phyloP scores from a whole-genome alignment of 108 stramenopile genomes.

The Pseudonitzschia multiseries region DNA sequence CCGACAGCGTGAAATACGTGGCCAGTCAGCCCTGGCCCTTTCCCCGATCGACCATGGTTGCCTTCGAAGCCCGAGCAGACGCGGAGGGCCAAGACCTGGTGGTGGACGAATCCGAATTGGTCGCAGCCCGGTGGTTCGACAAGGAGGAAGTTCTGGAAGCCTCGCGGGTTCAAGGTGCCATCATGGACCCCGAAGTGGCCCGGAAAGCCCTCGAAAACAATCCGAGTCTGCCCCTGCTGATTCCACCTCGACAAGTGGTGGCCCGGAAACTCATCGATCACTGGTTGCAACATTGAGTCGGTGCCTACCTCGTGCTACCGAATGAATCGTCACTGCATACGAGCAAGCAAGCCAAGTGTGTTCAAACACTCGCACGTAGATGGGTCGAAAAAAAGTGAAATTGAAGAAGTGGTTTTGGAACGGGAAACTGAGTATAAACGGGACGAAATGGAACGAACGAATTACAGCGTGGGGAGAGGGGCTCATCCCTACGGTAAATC shows the following conservation, averaged over 20 bases:
- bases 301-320: too few species aligned
- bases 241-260: conserved; percentile 73
- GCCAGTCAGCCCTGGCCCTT: conserved; percentile 86
- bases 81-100: conserved; percentile 29
- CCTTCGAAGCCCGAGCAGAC: conserved; percentile 56
- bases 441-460: too few species aligned
- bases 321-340: too few species aligned
- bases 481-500: too few species aligned
- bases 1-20: conserved; percentile 54
- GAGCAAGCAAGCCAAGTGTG: too few species aligned
- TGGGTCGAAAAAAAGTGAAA: too few species aligned
- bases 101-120: conserved; percentile 67
- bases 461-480: too few species aligned
- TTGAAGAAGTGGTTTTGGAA: too few species aligned
- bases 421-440: too few species aligned
- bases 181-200: conserved; percentile 62
- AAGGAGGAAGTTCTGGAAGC: conserved; percentile 52
- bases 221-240: conserved; percentile 52
- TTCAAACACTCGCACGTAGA: too few species aligned
- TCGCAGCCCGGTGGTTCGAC: conserved; percentile 72
- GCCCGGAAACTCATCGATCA: conserved; percentile 67
- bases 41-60: conserved; percentile 78
- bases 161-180: conserved; percentile 49
- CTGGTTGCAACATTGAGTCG: conserved; percentile 43
- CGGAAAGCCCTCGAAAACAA: conserved; percentile 38